Evolutionary conservation across 2,329 filamentous ascomycete genomes (phyloP).

Genomic region (Neoscytalidium dimidiatum): DNA sequence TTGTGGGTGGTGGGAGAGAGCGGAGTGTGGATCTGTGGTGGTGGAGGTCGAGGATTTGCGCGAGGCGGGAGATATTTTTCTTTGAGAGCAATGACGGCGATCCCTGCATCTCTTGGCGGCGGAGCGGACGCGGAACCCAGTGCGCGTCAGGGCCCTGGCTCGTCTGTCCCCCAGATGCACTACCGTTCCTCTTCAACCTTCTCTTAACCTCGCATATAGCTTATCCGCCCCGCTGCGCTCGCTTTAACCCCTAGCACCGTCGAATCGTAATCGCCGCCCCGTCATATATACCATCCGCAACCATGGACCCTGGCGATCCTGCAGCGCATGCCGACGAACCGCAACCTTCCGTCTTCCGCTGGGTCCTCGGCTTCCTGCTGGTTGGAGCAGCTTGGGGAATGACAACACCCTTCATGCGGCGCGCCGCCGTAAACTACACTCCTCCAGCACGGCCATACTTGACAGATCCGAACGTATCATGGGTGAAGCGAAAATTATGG

Average conservation of each 20-base stretch:
- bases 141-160: neutral
- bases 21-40: neutral
- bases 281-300: neutral
- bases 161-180: neutral
- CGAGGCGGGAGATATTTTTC: slow-evolving; percentile 18
- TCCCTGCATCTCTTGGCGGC: slow-evolving; percentile 11
- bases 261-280: neutral
- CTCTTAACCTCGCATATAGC: neutral
- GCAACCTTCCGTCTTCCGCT: slow-evolving; percentile 65
- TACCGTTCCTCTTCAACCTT: neutral
- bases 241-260: neutral
- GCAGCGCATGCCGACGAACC: neutral
- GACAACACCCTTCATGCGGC: slow-evolving; percentile 85
- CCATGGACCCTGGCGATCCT: slow-evolving; percentile 12
- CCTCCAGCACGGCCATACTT: slow-evolving; percentile 46
- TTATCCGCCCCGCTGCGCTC: neutral
- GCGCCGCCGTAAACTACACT: slow-evolving; percentile 75
- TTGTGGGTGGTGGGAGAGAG: slow-evolving; percentile 38
- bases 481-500: slow-evolving; percentile 63
- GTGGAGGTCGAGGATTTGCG: neutral
- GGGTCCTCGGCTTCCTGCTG: slow-evolving; percentile 84
- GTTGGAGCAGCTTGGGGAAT: slow-evolving; percentile 93
- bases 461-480: slow-evolving; percentile 41
- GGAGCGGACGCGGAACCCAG: neutral
- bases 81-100: slow-evolving; percentile 9